Percentiles rank a stretch among this genome's conserved stretches.
phyloP scores from a whole-genome alignment of 164 flowering plant genomes.

The Macadamia integrifolia region DNA sequence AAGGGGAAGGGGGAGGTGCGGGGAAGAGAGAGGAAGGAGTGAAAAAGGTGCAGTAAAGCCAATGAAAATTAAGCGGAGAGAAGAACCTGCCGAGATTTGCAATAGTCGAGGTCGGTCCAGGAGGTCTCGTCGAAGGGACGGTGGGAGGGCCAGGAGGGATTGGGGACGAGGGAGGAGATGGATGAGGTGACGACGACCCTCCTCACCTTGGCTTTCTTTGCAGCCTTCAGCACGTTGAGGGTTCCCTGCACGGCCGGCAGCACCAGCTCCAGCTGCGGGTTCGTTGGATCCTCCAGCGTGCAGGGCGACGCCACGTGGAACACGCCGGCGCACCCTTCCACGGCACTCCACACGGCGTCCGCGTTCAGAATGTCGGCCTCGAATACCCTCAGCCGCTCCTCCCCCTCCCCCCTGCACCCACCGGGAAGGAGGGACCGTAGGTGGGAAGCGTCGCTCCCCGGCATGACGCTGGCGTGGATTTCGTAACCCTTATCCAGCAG shows the following conservation, averaged over 20 bases:
- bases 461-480: slow-evolving; percentile 53
- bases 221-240: slow-evolving; percentile 61
- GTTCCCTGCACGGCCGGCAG: slow-evolving; percentile 75
- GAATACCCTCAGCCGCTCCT: slow-evolving; percentile 21
- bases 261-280: slow-evolving; percentile 59
- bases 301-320: slow-evolving; percentile 94
- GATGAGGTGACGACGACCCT: slow-evolving; percentile 84
- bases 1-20: not conserved
- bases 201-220: slow-evolving; percentile 29
- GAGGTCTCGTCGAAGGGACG: slow-evolving; percentile 54
- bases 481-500: slow-evolving; percentile 54
- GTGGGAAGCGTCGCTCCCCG: slow-evolving; percentile 54
- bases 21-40: not conserved
- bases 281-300: slow-evolving; percentile 49
- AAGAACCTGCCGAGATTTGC: slow-evolving; percentile 52
- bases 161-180: slow-evolving; percentile 75
- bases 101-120: slow-evolving; percentile 81
- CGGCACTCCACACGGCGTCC: slow-evolving; percentile 38
- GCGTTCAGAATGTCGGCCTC: slow-evolving; percentile 53
- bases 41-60: not conserved
- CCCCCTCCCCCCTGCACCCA: not conserved
- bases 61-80: no score
- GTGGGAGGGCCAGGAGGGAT: slow-evolving; percentile 50
- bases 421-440: slow-evolving; percentile 35
- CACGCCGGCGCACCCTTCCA: slow-evolving; percentile 55